Evolutionary conservation across 352 stramenopile species (phyloP).

Genomic region (Blastocystis sp.): DNA sequence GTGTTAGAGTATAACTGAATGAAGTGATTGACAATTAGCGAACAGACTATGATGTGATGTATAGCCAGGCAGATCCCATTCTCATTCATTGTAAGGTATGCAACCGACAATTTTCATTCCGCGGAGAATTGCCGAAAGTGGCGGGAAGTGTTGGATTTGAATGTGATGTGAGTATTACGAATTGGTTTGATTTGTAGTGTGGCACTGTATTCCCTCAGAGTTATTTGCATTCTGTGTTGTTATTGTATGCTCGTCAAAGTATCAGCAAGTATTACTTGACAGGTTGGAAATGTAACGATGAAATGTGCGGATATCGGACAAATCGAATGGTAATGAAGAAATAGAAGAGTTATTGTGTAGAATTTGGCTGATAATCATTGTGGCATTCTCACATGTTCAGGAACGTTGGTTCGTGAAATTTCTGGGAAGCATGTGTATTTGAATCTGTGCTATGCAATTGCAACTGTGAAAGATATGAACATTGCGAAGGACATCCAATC

Average conservation of each 20-base stretch:
- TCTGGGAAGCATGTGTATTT: neutral
- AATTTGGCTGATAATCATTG: conserved; percentile 35
- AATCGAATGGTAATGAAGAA: neutral
- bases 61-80: neutral
- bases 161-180: neutral
- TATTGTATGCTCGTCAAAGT: neutral
- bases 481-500: neutral
- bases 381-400: conserved; percentile 7
- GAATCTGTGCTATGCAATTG: neutral
- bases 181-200: neutral
- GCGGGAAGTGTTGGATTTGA: neutral
- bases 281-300: conserved; percentile 6
- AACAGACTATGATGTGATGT: conserved; percentile 34
- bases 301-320: neutral
- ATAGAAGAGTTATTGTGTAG: neutral
- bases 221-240: neutral
- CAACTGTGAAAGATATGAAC: neutral
- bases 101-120: neutral
- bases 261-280: neutral
- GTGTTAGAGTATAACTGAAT: conserved; percentile 71
- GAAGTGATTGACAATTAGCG: neutral
- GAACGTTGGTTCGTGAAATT: neutral
- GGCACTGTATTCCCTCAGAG: neutral
- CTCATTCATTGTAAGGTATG: neutral
- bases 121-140: neutral